phyloP scores from a whole-genome alignment of 805 yeast genomes.

The Sugiyamaella chiloensis region DNA sequence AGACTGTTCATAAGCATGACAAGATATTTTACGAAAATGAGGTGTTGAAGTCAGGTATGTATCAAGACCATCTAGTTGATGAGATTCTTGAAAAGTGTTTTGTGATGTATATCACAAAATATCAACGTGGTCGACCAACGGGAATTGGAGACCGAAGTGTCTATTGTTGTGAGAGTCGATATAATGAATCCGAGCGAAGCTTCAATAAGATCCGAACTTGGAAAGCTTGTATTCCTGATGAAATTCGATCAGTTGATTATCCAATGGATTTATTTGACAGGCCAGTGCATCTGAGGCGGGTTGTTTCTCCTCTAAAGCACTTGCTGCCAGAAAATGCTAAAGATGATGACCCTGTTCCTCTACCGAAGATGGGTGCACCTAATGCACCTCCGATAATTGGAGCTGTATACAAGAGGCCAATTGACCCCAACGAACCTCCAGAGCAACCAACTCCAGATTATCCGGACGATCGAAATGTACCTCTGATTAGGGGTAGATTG shows the following conservation, averaged over 20 bases:
- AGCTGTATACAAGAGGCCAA: constrained; percentile 77
- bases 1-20: constrained; percentile 91
- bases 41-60: constrained; percentile 95
- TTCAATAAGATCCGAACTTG: constrained; percentile 96
- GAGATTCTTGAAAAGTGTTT: constrained; percentile 93
- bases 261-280: constrained; percentile 63
- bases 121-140: constrained; percentile 89
- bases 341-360: constrained; percentile 71
- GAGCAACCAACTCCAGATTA: constrained; percentile 24
- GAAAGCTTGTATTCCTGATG: constrained; percentile 98
- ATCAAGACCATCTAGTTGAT: constrained; percentile 85
- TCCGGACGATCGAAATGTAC: neutral
- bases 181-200: constrained; percentile 83
- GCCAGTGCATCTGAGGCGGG: constrained; percentile 66
- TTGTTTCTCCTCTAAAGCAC: constrained; percentile 81
- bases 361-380: constrained; percentile 74
- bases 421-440: constrained; percentile 69
- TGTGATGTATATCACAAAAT: constrained; percentile 90
- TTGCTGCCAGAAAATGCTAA: constrained; percentile 72
- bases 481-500: neutral
- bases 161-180: constrained; percentile 91
- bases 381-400: constrained; percentile 95
- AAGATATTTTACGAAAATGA: constrained; percentile 88
- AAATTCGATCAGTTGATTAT: constrained; percentile 65
- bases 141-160: constrained; percentile 65